A percentile compares a stretch with the other conserved stretches of the same genome.
These are phyloP conservation scores for Stagonosporopsis cucurbitacearum DNA, from an alignment of 2,329 filamentous ascomycete species.

Conservation along the genomic window DNA sequence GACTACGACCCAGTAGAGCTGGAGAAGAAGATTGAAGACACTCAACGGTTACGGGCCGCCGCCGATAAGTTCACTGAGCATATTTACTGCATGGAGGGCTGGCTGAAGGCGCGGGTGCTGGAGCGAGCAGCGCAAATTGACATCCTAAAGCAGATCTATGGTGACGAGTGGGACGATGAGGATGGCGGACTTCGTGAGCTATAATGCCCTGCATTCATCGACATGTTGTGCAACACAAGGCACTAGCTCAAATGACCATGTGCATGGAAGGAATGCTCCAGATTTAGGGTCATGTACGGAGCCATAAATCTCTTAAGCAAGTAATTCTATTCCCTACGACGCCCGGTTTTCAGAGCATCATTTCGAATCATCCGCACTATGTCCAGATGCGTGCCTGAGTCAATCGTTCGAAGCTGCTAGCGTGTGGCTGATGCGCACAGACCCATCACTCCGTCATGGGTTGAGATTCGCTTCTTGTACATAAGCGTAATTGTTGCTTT, in stretches of 20 bases:
- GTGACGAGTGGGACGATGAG: conserved; percentile 61
- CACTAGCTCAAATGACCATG: neutral
- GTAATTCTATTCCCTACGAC: neutral
- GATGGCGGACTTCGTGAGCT: conserved; percentile 57
- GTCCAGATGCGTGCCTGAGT: conserved; percentile 27
- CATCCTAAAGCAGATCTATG: conserved; percentile 58
- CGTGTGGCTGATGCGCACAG: conserved; percentile 17
- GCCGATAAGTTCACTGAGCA: conserved; percentile 53
- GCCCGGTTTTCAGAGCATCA: conserved; percentile 16
- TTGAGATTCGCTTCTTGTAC: conserved; percentile 37
- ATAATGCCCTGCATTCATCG: conserved; percentile 12
- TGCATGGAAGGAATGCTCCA: neutral
- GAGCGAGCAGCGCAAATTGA: conserved; percentile 54
- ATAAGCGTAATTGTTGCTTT: conserved; percentile 33
- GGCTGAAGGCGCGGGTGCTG: conserved; percentile 46
- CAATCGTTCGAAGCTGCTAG: conserved; percentile 25
- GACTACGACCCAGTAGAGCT: conserved; percentile 56
- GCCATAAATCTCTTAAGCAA: conserved; percentile 1
- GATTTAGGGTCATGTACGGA: neutral
- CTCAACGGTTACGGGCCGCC: conserved; percentile 33
- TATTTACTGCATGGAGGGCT: conserved; percentile 55
- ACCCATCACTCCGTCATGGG: conserved; percentile 19
- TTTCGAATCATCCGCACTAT: conserved; percentile 36
- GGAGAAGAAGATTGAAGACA: conserved; percentile 49
- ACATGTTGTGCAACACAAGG: neutral